Base-by-base conservation (phyloP, 2,329 filamentous ascomycete genomes). In the Fusarium sp. region DNA sequence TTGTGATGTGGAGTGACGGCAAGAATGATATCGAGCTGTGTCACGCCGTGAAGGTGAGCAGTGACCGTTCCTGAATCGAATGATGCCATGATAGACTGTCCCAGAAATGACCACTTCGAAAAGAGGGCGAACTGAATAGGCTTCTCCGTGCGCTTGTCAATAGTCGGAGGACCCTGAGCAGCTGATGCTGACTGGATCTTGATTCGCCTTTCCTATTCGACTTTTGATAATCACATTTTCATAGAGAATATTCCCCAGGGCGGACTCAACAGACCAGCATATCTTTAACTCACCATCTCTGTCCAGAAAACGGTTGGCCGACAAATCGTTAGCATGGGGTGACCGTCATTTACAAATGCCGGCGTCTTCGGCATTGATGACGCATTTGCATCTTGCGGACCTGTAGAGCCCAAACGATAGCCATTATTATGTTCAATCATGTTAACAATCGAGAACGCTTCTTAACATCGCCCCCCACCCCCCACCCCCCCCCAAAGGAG, bases 221-320 rank as follows among this genome's bases (percentile, higher is more conserved):
- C 6, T 37, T 7, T 7, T n/a, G 34, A n/a, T 10, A 37, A n/a
- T 7, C 11, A 7, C 10, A 37, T n/a, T 7, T 2, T 4, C 10
- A 37, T n/a, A 37, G 10, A 37, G 10, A 2, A 37, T n/a, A 12
- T 12, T 7, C 6, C 1, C 0, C 5, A 37, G 7, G 10, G 18
- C 34, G 10, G 3, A n/a, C 34, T 6, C 1, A 37, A 7, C 34
- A 37, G 4, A 37, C 34, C 18, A 37, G 6, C 34, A n/a, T 3
- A 37, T 10, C 0, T n/a, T 37, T n/a, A 18, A 37, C n/a, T 37
- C 16, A 11, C 5, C 9, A 11, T 10, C 9, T 37, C 34, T 18
- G 1, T 4, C 34, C 18, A 37, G 34, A n/a, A 11, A 37, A 37
- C 34, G 5, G 34, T 11, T 37, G 9, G 18, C 10, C 34, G 34